Base-by-base conservation (phyloP, 306 rosid species). In the Luffa acutangula region DNA sequence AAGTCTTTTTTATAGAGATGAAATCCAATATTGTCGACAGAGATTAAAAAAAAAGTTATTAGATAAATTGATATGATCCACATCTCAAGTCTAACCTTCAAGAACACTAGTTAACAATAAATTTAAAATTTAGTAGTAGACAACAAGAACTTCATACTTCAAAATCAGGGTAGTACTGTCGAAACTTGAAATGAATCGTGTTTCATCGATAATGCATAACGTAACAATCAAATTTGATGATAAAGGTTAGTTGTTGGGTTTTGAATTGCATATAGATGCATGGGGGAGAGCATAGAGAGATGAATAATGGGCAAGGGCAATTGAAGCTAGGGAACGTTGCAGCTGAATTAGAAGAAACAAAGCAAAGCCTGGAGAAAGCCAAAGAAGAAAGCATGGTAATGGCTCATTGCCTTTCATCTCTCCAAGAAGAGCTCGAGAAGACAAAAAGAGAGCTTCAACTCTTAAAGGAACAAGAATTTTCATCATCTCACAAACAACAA, bases 261-360 rank as follows among this genome's bases (percentile, higher is more conserved):
- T 74, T 51, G 7, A 31, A 17, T 41, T 25, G 31, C 31, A 1
- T 1, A 62, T 51, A 90, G 94, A 82, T 94, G 57, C 86, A 86
- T 18, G 66, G 78, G 39, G 88, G 81, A 82, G 87, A 15, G 70
- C 48, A 59, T 76, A 89, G 80, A 80, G 89, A 71, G 3, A 66
- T 4, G 7, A 51, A 78, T 2, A 58, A 81, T 58, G 85, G 83
- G 7, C 3, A 78, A 14, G 93, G 75, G 7, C 82, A 72, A 13
- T 72, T 83, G 13, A 88, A 82, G 78, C 52, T 87, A 57, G 97
- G 94, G 79, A 89, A 71, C 4, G 89, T 90, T 39, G 86, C 88
- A 56, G 90, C 91, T 18, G 98, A 94, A 84, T 82, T 92, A 13
- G 91, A 94, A 70, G 97, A 91, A 84, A 94, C 98, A 6, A 85